Evolutionary conservation across 345 rosid species (phyloP), one percentile per base, ranked within the genome.

Genomic region (Eucalyptus regnans): DNA sequence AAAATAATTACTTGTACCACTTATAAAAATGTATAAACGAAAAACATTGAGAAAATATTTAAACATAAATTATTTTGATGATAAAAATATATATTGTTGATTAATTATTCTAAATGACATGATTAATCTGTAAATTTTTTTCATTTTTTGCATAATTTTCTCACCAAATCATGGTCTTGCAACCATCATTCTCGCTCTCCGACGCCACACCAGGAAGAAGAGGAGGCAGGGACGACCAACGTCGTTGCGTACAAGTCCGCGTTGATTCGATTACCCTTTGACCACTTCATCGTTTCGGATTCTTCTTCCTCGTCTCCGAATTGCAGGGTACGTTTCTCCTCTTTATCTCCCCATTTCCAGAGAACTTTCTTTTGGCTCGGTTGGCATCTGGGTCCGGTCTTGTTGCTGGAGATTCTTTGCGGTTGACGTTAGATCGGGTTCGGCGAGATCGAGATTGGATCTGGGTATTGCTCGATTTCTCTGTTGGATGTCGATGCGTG

Each of bases 1-100:
- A 62, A 62, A 62, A 3, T 12, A 2, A 1, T 27, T 0, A 27
- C 0, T 27, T 27, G 15, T 9, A 56, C 1, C 29, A 56, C 3
- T 23, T 56, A 22, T 56, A 56, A 56, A 56, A 23, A 23, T 4
- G 1, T 12, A 29, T 5, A 12, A 27, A 6, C 0, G 0, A 27
- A 60, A 60, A 60, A 5, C 0, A 60, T 60, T 60, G 12, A 0
- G 1, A 56, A 56, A 56, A 56, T 4, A 22, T 56, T 23, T 56
- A 56, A 22, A 56, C 0, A 56, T 56, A 23, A 23, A 4, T 22
- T 25, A 60, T 27, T 27, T 27, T 4, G 2, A 60, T 5, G 10
- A 27, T 60, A 6, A 27, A 60, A 56, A 56, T 56, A 56, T 56
- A 4, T 56, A 20, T 20, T 1, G 18, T 56, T 56, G 11, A 25